Conservation (phyloP, 2,329 filamentous ascomycete species). For the Cercospora sp. region DNA sequence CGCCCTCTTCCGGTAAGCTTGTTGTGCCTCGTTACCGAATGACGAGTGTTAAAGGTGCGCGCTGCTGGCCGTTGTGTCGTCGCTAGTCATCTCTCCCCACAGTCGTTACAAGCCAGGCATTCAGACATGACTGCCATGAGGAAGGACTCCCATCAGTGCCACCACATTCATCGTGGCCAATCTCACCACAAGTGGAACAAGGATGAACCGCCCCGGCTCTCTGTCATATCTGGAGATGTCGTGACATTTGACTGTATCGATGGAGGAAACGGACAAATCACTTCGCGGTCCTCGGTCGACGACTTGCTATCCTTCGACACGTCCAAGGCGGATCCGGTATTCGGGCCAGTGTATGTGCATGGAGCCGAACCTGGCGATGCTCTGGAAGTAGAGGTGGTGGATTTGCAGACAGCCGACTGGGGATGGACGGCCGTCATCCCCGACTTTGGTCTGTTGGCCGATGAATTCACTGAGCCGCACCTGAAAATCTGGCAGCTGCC, state of each 20-base stretch:
- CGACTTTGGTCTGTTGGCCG: constrained; percentile 22
- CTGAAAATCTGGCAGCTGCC: constrained; percentile 26
- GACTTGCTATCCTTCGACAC: constrained; percentile 20
- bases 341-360: constrained; percentile 26
- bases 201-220: constrained; percentile 19
- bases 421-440: constrained; percentile 27
- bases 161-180: constrained; percentile 26
- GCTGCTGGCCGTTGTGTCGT: not conserved
- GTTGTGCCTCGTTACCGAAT: constrained; percentile 14
- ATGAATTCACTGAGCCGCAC: constrained; percentile 24
- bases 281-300: constrained; percentile 19
- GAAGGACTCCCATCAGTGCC: constrained; percentile 18
- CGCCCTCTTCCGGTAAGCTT: constrained; percentile 8
- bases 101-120: not conserved
- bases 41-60: not conserved
- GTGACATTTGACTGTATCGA: constrained; percentile 29
- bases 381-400: constrained; percentile 25
- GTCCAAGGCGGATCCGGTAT: constrained; percentile 24
- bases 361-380: constrained; percentile 27
- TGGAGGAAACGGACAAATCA: constrained; percentile 25
- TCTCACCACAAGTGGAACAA: constrained; percentile 25
- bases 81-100: not conserved
- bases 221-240: constrained; percentile 23
- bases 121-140: constrained; percentile 5
- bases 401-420: constrained; percentile 24